Percentiles rank a stretch among this genome's conserved stretches.
phyloP scores from a whole-genome alignment of 1,139 yeast genomes.

The Zygosaccharomyces pseudobailii region DNA sequence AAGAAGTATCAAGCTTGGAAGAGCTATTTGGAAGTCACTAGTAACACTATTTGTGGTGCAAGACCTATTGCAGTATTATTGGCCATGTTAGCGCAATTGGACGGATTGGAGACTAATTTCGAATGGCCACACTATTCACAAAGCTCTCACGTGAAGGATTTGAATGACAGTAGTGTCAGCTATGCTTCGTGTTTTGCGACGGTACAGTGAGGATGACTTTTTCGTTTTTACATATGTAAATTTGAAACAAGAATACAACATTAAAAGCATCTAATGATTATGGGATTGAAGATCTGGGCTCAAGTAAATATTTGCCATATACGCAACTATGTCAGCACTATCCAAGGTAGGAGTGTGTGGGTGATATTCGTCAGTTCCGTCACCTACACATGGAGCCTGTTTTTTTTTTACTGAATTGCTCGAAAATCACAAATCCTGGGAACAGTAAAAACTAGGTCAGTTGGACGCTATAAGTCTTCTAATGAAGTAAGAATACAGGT shows the following conservation, averaged over 20 bases:
- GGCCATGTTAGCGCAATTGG: constrained; percentile 33
- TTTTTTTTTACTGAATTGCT: no score
- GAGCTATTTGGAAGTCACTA: constrained; percentile 60
- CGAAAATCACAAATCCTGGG: no score
- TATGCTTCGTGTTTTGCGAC: constrained; percentile 72
- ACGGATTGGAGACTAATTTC: constrained; percentile 36
- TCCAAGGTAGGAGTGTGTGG: no score
- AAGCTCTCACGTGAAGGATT: constrained; percentile 50
- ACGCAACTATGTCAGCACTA: no score
- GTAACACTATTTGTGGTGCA: constrained; percentile 92
- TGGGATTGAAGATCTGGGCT: no score
- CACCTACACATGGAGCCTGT: no score
- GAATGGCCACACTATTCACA: constrained; percentile 83
- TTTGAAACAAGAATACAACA: neutral
- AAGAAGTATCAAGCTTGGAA: constrained; percentile 51
- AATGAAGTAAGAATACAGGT: no score
- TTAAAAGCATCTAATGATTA: neutral
- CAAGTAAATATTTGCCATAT: no score
- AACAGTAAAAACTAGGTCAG: no score
- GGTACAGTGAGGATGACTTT: neutral
- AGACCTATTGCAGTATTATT: constrained; percentile 67
- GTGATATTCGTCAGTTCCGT: no score
- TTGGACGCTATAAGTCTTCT: no score
- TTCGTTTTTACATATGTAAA: neutral
- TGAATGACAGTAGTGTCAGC: constrained; percentile 74